These are phyloP conservation scores for Epichloe gansuensis DNA, from an alignment of 2,329 filamentous ascomycete genomes.

Conservation along the genomic window DNA sequence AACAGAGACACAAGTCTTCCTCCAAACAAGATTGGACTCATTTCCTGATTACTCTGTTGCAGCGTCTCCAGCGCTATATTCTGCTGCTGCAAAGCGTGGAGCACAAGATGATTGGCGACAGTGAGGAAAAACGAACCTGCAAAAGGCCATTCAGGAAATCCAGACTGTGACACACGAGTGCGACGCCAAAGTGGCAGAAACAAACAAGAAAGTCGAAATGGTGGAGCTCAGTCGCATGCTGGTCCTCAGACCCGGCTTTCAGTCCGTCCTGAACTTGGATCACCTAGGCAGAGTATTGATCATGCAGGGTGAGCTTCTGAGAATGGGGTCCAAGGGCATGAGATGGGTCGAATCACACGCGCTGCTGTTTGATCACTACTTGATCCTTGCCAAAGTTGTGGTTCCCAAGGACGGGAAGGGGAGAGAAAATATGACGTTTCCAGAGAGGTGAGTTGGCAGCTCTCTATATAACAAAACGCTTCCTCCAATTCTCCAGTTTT, in stretches of 20 bases:
- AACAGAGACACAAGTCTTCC: conserved; percentile 65
- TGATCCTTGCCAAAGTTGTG: conserved; percentile 78
- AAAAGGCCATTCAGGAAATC: conserved; percentile 81
- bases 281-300: conserved; percentile 89
- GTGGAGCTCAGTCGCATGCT: conserved; percentile 75
- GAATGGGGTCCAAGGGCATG: conserved; percentile 79
- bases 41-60: conserved; percentile 87
- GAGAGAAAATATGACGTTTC: conserved; percentile 89
- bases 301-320: conserved; percentile 76
- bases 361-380: conserved; percentile 90
- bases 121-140: conserved; percentile 75
- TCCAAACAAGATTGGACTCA: conserved; percentile 86
- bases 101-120: conserved; percentile 72
- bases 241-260: conserved; percentile 76
- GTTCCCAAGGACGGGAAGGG: conserved; percentile 55
- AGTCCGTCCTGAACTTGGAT: conserved; percentile 79
- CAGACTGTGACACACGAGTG: conserved; percentile 81
- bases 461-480: no score
- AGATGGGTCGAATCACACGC: conserved; percentile 91
- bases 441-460: conserved; percentile 49
- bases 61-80: conserved; percentile 79
- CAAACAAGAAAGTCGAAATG: conserved; percentile 80
- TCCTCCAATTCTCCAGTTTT: not conserved
- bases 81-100: conserved; percentile 73
- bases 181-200: conserved; percentile 83